Conservation (phyloP, 805 yeast species). For the Schizosaccharomyces osmophilus region DNA sequence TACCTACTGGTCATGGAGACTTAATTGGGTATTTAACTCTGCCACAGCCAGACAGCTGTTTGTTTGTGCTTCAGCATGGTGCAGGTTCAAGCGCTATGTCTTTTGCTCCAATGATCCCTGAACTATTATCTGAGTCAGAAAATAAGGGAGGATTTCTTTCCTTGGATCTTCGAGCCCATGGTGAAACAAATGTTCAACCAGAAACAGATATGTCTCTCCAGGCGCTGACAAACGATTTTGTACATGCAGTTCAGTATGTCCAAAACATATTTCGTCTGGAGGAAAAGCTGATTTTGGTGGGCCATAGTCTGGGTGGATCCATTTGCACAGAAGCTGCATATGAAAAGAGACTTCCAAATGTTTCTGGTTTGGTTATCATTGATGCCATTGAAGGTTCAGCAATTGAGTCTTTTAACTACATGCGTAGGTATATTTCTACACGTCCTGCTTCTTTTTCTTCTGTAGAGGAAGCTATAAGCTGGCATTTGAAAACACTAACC, state of each 20-base stretch:
- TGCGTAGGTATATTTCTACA: conserved; percentile 39
- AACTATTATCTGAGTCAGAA: conserved; percentile 9
- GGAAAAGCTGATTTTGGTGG: conserved; percentile 32
- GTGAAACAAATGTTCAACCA: conserved; percentile 19
- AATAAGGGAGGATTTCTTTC: conserved; percentile 37
- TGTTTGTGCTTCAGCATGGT: conserved; percentile 72
- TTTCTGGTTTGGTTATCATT: conserved; percentile 50
- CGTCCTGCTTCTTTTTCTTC: conserved; percentile 38
- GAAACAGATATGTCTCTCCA: conserved; percentile 21
- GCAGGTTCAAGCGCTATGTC: conserved; percentile 79
- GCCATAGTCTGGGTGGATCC: conserved; percentile 87
- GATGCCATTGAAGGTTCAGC: conserved; percentile 95
- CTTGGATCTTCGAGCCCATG: conserved; percentile 77
- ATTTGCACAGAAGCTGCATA: conserved; percentile 34
- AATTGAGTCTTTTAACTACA: conserved; percentile 34
- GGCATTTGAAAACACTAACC: conserved; percentile 44
- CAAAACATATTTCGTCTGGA: background rate
- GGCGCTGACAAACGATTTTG: conserved; percentile 35
- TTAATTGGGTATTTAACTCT: conserved; percentile 35
- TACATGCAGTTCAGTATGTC: conserved; percentile 18
- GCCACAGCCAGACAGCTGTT: conserved; percentile 26
- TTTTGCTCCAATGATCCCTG: conserved; percentile 22
- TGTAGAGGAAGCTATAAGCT: conserved; percentile 39
- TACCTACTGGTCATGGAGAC: background rate
- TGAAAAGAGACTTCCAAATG: conserved; percentile 5